A percentile compares a stretch with the other conserved stretches of the same genome.
Evolutionary conservation across 2,329 filamentous ascomycete genomes (phyloP).

Genomic region (Peltaster fructicola): DNA sequence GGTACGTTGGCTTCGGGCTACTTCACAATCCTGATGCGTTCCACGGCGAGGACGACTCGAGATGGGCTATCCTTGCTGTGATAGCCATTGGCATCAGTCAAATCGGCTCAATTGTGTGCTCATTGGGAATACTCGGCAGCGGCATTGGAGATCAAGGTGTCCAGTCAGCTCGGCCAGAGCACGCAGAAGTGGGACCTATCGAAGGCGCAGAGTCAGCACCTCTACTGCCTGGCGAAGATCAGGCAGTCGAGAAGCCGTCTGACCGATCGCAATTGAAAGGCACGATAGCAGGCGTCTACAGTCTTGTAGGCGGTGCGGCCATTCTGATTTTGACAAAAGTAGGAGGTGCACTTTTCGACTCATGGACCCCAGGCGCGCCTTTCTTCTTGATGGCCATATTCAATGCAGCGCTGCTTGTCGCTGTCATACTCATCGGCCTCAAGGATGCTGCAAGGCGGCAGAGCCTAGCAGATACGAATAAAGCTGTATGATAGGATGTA

Average conservation of each 20-base stretch:
- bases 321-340: constrained; percentile 85
- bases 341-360: constrained; percentile 74
- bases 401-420: constrained; percentile 52
- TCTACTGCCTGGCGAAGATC: constrained; percentile 7
- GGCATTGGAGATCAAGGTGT: constrained; percentile 48
- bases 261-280: constrained; percentile 53
- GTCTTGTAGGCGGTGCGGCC: constrained; percentile 71
- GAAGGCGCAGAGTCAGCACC: constrained; percentile 13
- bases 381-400: constrained; percentile 92
- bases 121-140: constrained; percentile 67
- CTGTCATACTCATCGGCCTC: constrained; percentile 14
- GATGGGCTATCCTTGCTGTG: constrained; percentile 46
- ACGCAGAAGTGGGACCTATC: constrained; percentile 1
- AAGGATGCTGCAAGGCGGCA: too few species aligned
- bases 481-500: too few species aligned
- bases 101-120: constrained; percentile 92
- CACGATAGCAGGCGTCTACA: constrained; percentile 87
- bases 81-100: constrained; percentile 77
- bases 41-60: constrained; percentile 44
- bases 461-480: too few species aligned
- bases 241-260: constrained; percentile 1
- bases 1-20: constrained; percentile 61
- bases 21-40: constrained; percentile 57
- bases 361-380: constrained; percentile 53
- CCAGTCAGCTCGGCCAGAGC: constrained; percentile 8